Evolutionary conservation across 129 eudicot genomes (phyloP), one percentile per base, ranked within the genome.

Genomic region (Saposhnikovia divaricata): DNA sequence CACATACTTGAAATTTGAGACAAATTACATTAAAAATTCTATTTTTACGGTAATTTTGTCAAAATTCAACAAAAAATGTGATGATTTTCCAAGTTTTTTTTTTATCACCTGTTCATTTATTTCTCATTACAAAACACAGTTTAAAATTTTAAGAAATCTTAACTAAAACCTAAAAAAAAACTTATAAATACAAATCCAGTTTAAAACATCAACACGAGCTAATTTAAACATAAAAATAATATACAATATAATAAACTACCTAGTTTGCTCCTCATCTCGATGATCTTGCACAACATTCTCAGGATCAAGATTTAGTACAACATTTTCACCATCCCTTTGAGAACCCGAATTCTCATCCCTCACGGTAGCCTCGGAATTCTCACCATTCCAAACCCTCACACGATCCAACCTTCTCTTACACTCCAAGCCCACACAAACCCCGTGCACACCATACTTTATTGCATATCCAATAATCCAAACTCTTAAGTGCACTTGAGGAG

Each of bases 381-480:
- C 66, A 59, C 39, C 79, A 8, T 57, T 12, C 4, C 3, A 57
- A 21, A 66, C 69, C 72, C 93, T 68, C 16, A 68, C 80, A 77
- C 39, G 83, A 61, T 70, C 16, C 47, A 16, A 80, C 86, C 91
- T 77, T 72, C 84, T 82, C 85, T 46, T 92, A 47, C 79, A 92
- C 92, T 92, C 97, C 65, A 83, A 82, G 18, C 82, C 80, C 11
- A 92, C 93, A 59, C 96, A 90, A 70, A 83, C 91, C 97, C 89
- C 89, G 72, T 95, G 98, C 18, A 94, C 78, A 76, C 84, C 66
- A 83, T 96, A 95, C 92, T 92, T 93, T 15, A 82, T 65, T 1
- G 78, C 88, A 59, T 92, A 87, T 23, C 96, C 97, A 14, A 81
- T 88, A 21, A 95, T 82, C 97, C 98, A 95, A 38, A 90, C 57